Conservation (phyloP, 345 rosid species). For the Psidium guajava region DNA sequence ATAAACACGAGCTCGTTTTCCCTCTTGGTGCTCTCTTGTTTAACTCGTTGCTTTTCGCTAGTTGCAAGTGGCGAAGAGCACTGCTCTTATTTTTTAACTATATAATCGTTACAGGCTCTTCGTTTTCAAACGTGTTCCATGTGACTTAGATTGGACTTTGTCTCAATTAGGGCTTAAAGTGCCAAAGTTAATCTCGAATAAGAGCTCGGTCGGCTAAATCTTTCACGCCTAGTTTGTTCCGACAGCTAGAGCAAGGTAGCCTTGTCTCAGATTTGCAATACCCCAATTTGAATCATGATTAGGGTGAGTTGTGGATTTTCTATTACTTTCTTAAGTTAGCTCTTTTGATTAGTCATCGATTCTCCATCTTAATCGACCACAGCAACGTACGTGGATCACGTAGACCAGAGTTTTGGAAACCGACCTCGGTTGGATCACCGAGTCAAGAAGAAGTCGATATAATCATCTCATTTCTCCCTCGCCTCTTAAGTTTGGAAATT, state of each 20-base stretch:
- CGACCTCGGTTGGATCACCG: background rate
- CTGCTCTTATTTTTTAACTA: background rate
- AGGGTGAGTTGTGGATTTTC: too few species aligned
- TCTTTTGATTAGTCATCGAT: background rate
- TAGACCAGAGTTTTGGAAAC: background rate
- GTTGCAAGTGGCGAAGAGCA: background rate
- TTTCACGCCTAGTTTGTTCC: background rate
- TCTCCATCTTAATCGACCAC: background rate
- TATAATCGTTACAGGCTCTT: background rate
- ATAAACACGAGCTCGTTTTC: background rate
- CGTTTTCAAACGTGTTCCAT: background rate
- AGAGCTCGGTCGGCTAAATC: background rate
- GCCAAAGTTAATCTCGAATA: background rate
- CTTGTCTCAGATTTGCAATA: background rate
- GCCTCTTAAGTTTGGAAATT: too few species aligned
- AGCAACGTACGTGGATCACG: background rate
- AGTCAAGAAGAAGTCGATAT: background rate
- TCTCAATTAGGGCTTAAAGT: background rate
- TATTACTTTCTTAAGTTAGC: background rate
- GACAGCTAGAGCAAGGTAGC: background rate
- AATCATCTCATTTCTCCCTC: too few species aligned
- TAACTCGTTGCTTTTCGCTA: background rate
- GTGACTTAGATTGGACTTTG: background rate
- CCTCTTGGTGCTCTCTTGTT: background rate
- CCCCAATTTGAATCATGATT: too few species aligned